A percentile compares a stretch with the other conserved stretches of the same genome.
Evolutionary conservation across 164 flowering plant species (phyloP).

Genomic region (Magnolia kwangsiensis): DNA sequence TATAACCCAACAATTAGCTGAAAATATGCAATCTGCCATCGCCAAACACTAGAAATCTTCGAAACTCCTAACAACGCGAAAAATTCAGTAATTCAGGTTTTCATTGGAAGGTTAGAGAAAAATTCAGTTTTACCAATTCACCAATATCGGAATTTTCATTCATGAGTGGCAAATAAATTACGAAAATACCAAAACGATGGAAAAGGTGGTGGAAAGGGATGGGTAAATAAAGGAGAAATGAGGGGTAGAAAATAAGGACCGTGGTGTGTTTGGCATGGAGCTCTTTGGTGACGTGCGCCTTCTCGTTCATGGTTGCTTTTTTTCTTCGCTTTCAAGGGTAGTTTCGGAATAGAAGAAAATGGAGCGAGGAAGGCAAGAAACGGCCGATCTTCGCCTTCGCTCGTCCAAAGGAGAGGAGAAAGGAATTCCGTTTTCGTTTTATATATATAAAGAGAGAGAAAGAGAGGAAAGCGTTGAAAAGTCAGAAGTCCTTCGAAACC

Average conservation of each 20-base stretch:
- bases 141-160: no score
- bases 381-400: not conserved
- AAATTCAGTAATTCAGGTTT: no score
- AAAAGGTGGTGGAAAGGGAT: no score
- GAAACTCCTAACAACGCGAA: no score
- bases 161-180: no score
- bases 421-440: not conserved
- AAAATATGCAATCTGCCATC: no score
- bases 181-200: no score
- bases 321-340: not conserved
- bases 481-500: constrained; percentile 1
- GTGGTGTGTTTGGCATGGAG: constrained; percentile 58
- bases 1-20: no score
- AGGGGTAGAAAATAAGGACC: constrained; percentile 23
- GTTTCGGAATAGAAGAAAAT: not conserved
- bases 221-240: not conserved
- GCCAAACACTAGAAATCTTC: no score
- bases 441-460: not conserved
- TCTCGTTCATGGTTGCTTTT: constrained; percentile 44
- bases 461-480: not conserved
- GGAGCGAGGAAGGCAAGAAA: constrained; percentile 3
- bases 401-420: not conserved
- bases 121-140: no score
- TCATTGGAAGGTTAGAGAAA: no score
- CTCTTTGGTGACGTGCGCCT: constrained; percentile 68